These are phyloP conservation scores for Cardamine chenopodiifolia DNA, from an alignment of 345 rosid genomes.

Conservation along the genomic window DNA sequence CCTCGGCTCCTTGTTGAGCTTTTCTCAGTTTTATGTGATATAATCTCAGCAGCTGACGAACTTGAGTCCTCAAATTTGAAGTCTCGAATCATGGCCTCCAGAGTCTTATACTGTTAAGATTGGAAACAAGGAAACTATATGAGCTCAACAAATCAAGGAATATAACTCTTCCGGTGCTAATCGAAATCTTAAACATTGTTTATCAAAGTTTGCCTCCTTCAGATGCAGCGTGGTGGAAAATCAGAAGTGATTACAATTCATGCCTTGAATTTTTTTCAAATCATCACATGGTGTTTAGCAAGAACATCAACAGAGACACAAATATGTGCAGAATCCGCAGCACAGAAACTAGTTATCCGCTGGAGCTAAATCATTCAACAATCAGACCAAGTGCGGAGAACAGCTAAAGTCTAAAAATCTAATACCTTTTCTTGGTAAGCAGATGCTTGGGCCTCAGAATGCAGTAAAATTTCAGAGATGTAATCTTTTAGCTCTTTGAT, in stretches of 20 bases:
- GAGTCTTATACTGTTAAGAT: constrained; percentile 68
- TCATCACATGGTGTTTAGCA: constrained; percentile 13
- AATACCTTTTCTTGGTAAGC: constrained; percentile 85
- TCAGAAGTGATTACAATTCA: not conserved
- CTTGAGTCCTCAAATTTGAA: constrained; percentile 54
- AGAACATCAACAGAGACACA: constrained; percentile 11
- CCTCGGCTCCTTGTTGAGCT: constrained; percentile 66
- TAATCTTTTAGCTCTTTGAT: constrained; percentile 72
- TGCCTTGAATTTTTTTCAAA: not conserved
- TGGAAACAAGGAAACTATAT: constrained; percentile 22
- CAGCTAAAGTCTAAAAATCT: constrained; percentile 13
- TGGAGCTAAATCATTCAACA: constrained; percentile 8
- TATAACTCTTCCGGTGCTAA: constrained; percentile 9
- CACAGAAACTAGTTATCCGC: not conserved
- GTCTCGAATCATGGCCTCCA: constrained; percentile 79
- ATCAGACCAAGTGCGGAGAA: constrained; percentile 1
- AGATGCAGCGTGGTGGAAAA: not conserved
- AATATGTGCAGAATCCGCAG: not conserved
- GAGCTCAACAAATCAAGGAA: constrained; percentile 14
- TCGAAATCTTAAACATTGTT: not conserved
- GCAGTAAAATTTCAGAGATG: constrained; percentile 76
- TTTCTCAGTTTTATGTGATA: constrained; percentile 59
- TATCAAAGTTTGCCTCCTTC: constrained; percentile 10
- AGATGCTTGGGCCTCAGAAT: constrained; percentile 91
- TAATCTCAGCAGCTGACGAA: constrained; percentile 47